phyloP scores from a whole-genome alignment of 2,329 filamentous ascomycete species.

The Westerdykella sp. region DNA sequence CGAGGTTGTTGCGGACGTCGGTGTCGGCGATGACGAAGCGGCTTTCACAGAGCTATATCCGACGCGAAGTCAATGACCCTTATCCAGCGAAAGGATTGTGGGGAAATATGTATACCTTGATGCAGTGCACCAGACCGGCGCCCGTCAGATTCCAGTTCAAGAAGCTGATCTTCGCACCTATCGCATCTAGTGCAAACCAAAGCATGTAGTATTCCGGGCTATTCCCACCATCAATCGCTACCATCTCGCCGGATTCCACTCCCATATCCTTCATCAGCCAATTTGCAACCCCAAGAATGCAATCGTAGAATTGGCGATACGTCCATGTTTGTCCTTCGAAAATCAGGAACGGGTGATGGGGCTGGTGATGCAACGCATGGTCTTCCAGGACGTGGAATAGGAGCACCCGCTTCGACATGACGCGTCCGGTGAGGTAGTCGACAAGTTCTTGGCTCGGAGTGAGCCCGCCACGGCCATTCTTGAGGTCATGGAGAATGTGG shows the following conservation, averaged over 20 bases:
- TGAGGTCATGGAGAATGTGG: slow-evolving; percentile 26
- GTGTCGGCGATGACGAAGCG: slow-evolving; percentile 41
- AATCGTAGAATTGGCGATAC: slow-evolving; percentile 29
- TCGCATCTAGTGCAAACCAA: slow-evolving; percentile 34
- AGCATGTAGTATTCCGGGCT: slow-evolving; percentile 33
- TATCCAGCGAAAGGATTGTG: neutral
- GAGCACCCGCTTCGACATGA: slow-evolving; percentile 16
- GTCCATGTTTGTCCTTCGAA: slow-evolving; percentile 33
- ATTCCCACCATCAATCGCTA: slow-evolving; percentile 34
- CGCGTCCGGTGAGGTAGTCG: slow-evolving; percentile 15
- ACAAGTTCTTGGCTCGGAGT: slow-evolving; percentile 11
- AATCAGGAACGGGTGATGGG: slow-evolving; percentile 28
- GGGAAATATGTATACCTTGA: slow-evolving; percentile 14
- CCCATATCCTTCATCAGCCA: slow-evolving; percentile 35
- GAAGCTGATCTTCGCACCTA: slow-evolving; percentile 29
- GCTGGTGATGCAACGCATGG: slow-evolving; percentile 33
- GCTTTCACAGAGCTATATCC: slow-evolving; percentile 42
- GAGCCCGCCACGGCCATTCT: slow-evolving; percentile 12
- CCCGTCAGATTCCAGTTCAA: slow-evolving; percentile 36
- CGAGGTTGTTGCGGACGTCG: slow-evolving; percentile 46
- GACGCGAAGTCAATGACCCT: slow-evolving; percentile 13
- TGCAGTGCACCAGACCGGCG: slow-evolving; percentile 30
- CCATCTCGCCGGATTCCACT: slow-evolving; percentile 26
- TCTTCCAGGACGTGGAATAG: slow-evolving; percentile 30
- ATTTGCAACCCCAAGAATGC: slow-evolving; percentile 24